Percentiles rank a stretch among this genome's conserved stretches.
Evolutionary conservation across 345 rosid species (phyloP).

Genomic region (Salix arbutifolia): DNA sequence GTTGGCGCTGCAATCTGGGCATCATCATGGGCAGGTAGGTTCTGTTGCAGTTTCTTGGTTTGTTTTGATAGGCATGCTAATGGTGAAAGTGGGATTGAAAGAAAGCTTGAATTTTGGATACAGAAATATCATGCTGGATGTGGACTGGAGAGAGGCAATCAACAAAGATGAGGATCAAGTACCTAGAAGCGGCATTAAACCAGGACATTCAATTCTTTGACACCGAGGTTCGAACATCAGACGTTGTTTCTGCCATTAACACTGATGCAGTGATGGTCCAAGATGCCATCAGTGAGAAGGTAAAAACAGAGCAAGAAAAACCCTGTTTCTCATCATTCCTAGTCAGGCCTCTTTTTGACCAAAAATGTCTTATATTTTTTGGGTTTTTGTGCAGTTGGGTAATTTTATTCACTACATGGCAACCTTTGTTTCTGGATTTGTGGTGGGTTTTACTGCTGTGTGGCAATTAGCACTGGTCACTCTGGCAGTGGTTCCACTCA

Average conservation of each 20-base stretch:
- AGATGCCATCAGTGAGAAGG: slow-evolving; percentile 99
- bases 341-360: background rate
- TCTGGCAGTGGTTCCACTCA: slow-evolving; percentile 92
- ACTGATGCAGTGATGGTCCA: slow-evolving; percentile 94
- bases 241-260: slow-evolving; percentile 82
- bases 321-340: slow-evolving; percentile 5
- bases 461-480: slow-evolving; percentile 97
- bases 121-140: slow-evolving; percentile 99
- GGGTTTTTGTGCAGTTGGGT: slow-evolving; percentile 60
- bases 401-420: slow-evolving; percentile 95
- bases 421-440: slow-evolving; percentile 90
- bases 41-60: slow-evolving; percentile 7
- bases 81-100: background rate
- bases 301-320: slow-evolving; percentile 19
- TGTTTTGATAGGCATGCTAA: background rate
- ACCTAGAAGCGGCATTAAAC: slow-evolving; percentile 86
- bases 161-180: slow-evolving; percentile 96
- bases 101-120: slow-evolving; percentile 15
- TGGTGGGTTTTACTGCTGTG: slow-evolving; percentile 94
- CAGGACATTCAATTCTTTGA: slow-evolving; percentile 93
- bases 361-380: background rate
- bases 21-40: slow-evolving; percentile 95
- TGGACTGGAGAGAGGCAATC: slow-evolving; percentile 99
- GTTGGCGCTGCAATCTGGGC: slow-evolving; percentile 99
- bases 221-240: slow-evolving; percentile 90